phyloP scores from a whole-genome alignment of 2,329 filamentous ascomycete species.

The Xylaria sp. region DNA sequence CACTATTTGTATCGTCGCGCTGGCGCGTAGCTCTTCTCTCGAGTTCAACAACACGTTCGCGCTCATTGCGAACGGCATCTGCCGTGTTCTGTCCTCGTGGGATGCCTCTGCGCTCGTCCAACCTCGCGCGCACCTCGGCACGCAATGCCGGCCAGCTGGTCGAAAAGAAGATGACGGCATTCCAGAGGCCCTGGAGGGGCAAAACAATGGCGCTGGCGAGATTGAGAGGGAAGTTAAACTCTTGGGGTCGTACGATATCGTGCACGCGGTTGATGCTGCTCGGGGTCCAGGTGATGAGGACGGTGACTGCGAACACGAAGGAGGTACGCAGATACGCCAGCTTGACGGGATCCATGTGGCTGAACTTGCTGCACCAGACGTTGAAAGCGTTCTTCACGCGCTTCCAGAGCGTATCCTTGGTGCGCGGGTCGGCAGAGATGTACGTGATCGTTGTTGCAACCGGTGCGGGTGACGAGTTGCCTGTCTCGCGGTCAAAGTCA shows the following conservation, averaged over 20 bases:
- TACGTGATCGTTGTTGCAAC: constrained; percentile 28
- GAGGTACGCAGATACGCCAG: constrained; percentile 56
- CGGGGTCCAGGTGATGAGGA: constrained; percentile 58
- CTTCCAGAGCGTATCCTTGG: constrained; percentile 9
- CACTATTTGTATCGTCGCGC: constrained; percentile 15
- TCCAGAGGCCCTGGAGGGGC: constrained; percentile 76
- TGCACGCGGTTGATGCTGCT: constrained; percentile 72
- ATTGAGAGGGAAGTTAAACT: constrained; percentile 59
- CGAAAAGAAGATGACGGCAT: constrained; percentile 68
- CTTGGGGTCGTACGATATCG: constrained; percentile 50
- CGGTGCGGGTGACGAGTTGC: constrained; percentile 15
- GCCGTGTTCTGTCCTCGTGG: constrained; percentile 27
- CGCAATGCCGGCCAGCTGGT: constrained; percentile 50
- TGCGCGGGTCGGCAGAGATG: constrained; percentile 29
- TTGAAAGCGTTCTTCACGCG: constrained; percentile 22
- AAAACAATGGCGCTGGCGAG: constrained; percentile 66
- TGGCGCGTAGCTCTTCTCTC: constrained; percentile 19
- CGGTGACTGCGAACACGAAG: constrained; percentile 56
- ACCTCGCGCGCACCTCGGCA: constrained; percentile 26
- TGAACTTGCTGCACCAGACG: constrained; percentile 31
- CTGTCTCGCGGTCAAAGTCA: constrained; percentile 5
- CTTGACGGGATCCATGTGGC: constrained; percentile 52
- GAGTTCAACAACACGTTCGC: constrained; percentile 26
- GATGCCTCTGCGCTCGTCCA: constrained; percentile 23
- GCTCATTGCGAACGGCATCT: constrained; percentile 27